Evolutionary conservation across 208 protist species (phyloP).

Genomic region (Lotmaria passim): DNA sequence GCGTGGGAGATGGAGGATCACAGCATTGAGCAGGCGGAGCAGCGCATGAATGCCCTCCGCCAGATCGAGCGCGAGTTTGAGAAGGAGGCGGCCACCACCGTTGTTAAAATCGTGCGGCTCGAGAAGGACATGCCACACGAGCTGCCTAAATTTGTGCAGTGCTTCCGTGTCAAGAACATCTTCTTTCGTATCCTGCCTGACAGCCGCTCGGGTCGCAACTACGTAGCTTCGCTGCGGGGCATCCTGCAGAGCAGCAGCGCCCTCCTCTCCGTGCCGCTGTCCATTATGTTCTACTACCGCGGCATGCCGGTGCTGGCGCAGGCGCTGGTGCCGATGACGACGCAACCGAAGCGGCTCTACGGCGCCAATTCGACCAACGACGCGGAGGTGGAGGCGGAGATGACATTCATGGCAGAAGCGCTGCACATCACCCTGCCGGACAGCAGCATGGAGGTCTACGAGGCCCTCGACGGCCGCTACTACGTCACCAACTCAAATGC

Average conservation of each 20-base stretch:
- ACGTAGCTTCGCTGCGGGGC: constrained; percentile 78
- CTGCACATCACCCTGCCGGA: constrained; percentile 73
- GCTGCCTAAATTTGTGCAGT: constrained; percentile 80
- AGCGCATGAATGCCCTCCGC: constrained; percentile 46
- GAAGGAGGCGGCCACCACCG: constrained; percentile 44
- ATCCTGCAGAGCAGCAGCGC: constrained; percentile 73
- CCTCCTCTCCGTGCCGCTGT: constrained; percentile 81
- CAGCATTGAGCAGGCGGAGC: constrained; percentile 58
- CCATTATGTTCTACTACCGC: constrained; percentile 84
- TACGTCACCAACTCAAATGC: constrained; percentile 84
- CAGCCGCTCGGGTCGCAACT: constrained; percentile 83
- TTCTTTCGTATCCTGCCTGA: constrained; percentile 89
- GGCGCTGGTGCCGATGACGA: constrained; percentile 82
- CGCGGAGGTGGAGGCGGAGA: constrained; percentile 74
- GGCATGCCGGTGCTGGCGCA: constrained; percentile 89
- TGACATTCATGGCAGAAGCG: constrained; percentile 75
- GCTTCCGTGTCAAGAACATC: constrained; percentile 84
- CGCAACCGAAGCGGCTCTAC: constrained; percentile 61
- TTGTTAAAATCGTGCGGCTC: constrained; percentile 81
- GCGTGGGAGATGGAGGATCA: constrained; percentile 80
- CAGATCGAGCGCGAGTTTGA: constrained; percentile 69
- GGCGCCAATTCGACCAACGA: constrained; percentile 65
- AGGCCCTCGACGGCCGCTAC: constrained; percentile 77
- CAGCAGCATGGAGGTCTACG: constrained; percentile 75
- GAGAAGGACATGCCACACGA: constrained; percentile 78